These are phyloP conservation scores for Trypanosoma mega DNA, from an alignment of 208 protist genomes.

Conservation along the genomic window DNA sequence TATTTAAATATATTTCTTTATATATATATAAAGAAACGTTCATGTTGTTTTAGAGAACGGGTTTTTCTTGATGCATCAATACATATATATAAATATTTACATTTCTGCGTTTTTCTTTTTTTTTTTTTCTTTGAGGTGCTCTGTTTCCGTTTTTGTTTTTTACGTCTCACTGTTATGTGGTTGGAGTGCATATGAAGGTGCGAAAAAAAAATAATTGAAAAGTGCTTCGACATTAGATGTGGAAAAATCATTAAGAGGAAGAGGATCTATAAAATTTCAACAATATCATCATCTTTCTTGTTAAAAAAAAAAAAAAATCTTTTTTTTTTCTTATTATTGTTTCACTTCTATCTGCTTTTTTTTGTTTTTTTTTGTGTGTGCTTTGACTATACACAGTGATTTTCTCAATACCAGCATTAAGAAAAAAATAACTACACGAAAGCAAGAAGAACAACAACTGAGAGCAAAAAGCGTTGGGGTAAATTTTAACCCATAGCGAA, in stretches of 20 bases:
- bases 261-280: too few relatives aligned
- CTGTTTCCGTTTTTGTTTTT: too few relatives aligned
- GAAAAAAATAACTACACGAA: background rate
- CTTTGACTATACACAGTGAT: background rate
- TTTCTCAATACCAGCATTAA: background rate
- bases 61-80: background rate
- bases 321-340: background rate
- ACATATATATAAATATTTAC: too few relatives aligned
- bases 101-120: too few relatives aligned
- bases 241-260: too few relatives aligned
- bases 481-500: slow-evolving; percentile 1
- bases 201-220: too few relatives aligned
- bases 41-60: background rate
- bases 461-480: slow-evolving; percentile 7
- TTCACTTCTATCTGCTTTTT: slow-evolving; percentile 8
- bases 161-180: too few relatives aligned
- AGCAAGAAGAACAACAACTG: background rate
- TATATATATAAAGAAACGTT: background rate
- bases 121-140: too few relatives aligned
- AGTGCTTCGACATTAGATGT: too few relatives aligned
- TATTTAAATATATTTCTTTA: background rate
- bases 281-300: too few relatives aligned
- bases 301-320: too few relatives aligned
- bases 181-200: too few relatives aligned
- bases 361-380: slow-evolving; percentile 7